These are phyloP conservation scores for Raddia distichophylla DNA, from an alignment of 176 grass and related monocot species.

Conservation along the genomic window DNA sequence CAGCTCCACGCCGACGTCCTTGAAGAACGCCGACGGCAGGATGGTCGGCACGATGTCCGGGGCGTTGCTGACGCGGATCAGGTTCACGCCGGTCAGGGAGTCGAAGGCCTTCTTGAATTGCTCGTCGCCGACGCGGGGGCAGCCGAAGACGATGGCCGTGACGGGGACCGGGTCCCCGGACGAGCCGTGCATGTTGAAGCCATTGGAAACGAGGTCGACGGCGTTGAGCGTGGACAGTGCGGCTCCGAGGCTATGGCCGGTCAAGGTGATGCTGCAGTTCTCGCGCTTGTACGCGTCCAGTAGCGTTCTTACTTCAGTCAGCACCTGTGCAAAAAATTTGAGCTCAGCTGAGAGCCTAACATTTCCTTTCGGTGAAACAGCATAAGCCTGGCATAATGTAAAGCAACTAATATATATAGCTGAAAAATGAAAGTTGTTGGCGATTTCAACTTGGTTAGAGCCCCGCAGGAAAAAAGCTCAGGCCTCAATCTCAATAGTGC, in stretches of 20 bases:
- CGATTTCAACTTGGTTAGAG: too few relatives aligned
- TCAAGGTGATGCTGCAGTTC: conserved; percentile 67
- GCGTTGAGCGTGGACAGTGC: conserved; percentile 66
- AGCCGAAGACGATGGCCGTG: conserved; percentile 64
- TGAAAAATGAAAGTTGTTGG: not conserved
- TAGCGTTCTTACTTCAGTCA: conserved; percentile 45
- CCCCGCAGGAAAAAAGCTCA: too few relatives aligned
- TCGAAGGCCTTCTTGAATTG: conserved; percentile 62
- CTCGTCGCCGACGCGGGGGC: conserved; percentile 76
- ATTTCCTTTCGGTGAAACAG: not conserved
- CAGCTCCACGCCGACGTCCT: conserved; percentile 72
- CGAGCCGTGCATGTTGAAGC: conserved; percentile 32
- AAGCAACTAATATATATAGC: not conserved
- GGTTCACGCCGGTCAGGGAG: conserved; percentile 31
- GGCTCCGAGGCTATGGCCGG: conserved; percentile 77
- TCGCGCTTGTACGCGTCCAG: conserved; percentile 54
- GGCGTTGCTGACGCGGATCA: conserved; percentile 74
- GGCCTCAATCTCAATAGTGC: too few relatives aligned
- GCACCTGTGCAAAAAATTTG: conserved; percentile 37
- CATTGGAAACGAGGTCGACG: conserved; percentile 57
- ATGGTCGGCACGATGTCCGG: conserved; percentile 69
- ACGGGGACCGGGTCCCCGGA: conserved; percentile 30
- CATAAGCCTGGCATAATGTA: not conserved
- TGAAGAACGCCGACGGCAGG: conserved; percentile 59
- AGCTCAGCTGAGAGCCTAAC: not conserved